Base-by-base conservation (phyloP, 352 stramenopile genomes). In the Phytophthora ohioensis region DNA sequence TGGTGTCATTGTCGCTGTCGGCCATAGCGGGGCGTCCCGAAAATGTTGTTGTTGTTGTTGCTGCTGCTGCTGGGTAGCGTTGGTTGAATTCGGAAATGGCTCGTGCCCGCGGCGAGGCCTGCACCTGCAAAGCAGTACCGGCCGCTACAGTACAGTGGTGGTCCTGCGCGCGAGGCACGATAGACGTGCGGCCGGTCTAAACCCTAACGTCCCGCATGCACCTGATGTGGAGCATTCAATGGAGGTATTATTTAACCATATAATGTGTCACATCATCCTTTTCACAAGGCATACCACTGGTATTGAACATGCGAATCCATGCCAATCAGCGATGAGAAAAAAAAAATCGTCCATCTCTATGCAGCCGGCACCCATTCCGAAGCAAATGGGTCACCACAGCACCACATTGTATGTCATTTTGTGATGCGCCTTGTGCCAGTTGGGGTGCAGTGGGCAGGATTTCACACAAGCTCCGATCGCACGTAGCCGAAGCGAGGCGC, bases 11-110 rank as follows among this genome's bases (percentile, higher is more conserved):
- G 48, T 73, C 58, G 46, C 53, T 65, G 39, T 76, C 64, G 46
- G 57, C 64, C 73, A 80, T 79, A 30, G 47, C 32, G 35, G 7
- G 27, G 49, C 2, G 56, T 60, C 15, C 17, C 48, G 27, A 17
- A 43, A 6, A 12, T 35, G 42, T 17, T 32, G 51, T 34, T 32
- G 39, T 64, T 73, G 57, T 17, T 65, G 43, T 2, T 2, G 21
- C 1, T 27, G 21, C 30, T 32, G 39, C 60, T 73, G 57, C 30
- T 65, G 43, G 32, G 49, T 72, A 12, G 6, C 10, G 64, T 54
- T 64, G 49, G 64, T 54, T 64, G 49, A 73, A 77, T 58, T 73
- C 36, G 43, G 54, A 58, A 77, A 77, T 77, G 69, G 38, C 48
- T 51, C 57, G 47, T 46, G 38, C 27, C 10, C 36, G 8, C 38